Percentiles rank a stretch among this genome's conserved stretches.
Conservation (phyloP, 2,329 filamentous ascomycete species). For the Stemphylium lycopersici region DNA sequence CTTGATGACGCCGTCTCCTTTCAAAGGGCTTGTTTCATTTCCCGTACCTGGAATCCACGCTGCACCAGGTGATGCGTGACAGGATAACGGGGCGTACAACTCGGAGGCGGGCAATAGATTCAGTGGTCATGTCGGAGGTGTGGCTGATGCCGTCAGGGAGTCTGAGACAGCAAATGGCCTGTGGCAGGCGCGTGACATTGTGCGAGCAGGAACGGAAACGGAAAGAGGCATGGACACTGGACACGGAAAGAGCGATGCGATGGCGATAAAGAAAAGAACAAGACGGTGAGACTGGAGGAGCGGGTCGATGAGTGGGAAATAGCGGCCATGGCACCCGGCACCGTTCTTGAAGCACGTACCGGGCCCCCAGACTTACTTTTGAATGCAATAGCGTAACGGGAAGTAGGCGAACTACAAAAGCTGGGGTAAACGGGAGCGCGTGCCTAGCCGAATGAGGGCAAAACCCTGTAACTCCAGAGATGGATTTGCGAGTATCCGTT, state of each 20-base stretch:
- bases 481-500: neutral
- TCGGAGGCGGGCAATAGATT: neutral
- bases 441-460: constrained; percentile 11
- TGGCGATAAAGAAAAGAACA: neutral
- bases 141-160: constrained; percentile 5
- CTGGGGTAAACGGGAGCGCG: constrained; percentile 10
- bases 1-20: neutral
- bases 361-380: constrained; percentile 3
- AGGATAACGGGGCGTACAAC: neutral
- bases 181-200: constrained; percentile 7
- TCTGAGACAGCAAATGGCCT: neutral
- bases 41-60: neutral
- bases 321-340: neutral
- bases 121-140: constrained; percentile 6
- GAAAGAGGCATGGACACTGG: neutral
- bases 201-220: neutral
- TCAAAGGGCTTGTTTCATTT: neutral
- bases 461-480: neutral
- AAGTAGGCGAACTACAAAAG: constrained; percentile 7
- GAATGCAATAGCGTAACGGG: constrained; percentile 9
- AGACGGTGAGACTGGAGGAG: neutral
- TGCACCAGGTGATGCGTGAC: neutral
- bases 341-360: neutral
- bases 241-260: neutral
- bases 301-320: neutral